Percentiles rank a stretch among this genome's conserved stretches.
phyloP scores from a whole-genome alignment of 75 land plant genomes.

The Adiantum capillusveneris region DNA sequence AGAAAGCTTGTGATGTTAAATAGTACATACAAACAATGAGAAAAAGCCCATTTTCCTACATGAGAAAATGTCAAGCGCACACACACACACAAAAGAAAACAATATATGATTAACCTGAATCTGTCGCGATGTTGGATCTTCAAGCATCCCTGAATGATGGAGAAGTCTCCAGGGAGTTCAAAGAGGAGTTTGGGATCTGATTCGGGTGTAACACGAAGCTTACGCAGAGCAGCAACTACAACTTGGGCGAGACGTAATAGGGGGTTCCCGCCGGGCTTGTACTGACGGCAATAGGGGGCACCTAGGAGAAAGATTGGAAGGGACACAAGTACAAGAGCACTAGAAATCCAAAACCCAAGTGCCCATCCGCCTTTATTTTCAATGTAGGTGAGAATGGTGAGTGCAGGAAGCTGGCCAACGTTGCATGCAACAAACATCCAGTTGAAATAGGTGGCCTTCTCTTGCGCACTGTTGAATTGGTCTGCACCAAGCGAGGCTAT shows the following conservation, averaged over 20 bases:
- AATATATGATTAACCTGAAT: too few relatives aligned
- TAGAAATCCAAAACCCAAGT: conserved; percentile 54
- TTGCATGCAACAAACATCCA: conserved; percentile 75
- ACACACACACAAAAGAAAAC: too few relatives aligned
- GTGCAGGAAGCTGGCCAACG: conserved; percentile 65
- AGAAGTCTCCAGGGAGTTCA: conserved; percentile 11
- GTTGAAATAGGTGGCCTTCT: conserved; percentile 47
- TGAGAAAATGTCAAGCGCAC: too few relatives aligned
- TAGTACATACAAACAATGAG: too few relatives aligned
- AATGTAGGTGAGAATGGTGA: conserved; percentile 62
- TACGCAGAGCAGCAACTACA: conserved; percentile 50
- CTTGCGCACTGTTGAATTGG: conserved; percentile 65
- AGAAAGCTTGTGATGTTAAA: too few relatives aligned
- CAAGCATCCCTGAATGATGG: conserved; percentile 10
- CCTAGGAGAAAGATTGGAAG: conserved; percentile 34
- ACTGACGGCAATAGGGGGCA: conserved; percentile 35
- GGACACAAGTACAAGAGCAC: conserved; percentile 38
- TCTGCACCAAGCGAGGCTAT: conserved; percentile 81
- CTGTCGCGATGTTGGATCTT: conserved; percentile 16
- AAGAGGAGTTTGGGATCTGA: conserved; percentile 10
- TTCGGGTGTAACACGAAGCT: conserved; percentile 15
- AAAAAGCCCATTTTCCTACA: too few relatives aligned
- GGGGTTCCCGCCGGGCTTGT: conserved; percentile 67
- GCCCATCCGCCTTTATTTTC: conserved; percentile 66
- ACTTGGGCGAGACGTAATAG: conserved; percentile 69